Conservation (phyloP, 2,329 filamentous ascomycete genomes). For the Chaetomium sp. region DNA sequence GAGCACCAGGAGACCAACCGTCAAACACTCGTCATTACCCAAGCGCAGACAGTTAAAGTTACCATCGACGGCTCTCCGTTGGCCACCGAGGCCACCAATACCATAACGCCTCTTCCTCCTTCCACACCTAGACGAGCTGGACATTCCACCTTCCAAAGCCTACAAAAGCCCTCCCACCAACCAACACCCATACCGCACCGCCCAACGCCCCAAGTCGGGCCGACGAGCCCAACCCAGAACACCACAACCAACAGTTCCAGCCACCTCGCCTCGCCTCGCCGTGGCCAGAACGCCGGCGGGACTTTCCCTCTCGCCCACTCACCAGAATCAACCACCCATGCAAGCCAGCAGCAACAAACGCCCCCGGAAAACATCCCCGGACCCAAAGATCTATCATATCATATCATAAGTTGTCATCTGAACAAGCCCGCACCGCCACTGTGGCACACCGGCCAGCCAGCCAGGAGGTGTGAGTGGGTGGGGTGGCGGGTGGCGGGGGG, state of each 20-base stretch:
- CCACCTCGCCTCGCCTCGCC: background rate
- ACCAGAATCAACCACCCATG: background rate
- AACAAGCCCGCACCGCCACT: conserved; percentile 1
- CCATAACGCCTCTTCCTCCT: background rate
- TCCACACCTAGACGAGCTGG: background rate
- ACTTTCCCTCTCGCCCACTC: conserved; percentile 2
- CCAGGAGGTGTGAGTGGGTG: too few species aligned
- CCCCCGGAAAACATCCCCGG: background rate
- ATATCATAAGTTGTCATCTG: background rate
- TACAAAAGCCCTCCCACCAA: background rate
- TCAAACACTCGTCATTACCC: background rate
- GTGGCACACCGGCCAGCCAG: background rate
- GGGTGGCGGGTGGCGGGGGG: background rate
- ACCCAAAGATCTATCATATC: background rate
- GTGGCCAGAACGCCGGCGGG: background rate
- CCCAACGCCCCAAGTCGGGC: conserved; percentile 5
- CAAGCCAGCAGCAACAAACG: background rate
- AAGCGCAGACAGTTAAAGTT: background rate
- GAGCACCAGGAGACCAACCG: background rate
- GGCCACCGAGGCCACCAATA: background rate
- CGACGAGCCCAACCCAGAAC: background rate
- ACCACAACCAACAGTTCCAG: background rate
- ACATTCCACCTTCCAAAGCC: background rate
- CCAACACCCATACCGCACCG: background rate
- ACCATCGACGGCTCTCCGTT: background rate